A percentile compares a stretch with the other conserved stretches of the same genome.
Evolutionary conservation across 768 basidiomycete genomes (phyloP).

Genomic region (Pisolithus tinctorius): DNA sequence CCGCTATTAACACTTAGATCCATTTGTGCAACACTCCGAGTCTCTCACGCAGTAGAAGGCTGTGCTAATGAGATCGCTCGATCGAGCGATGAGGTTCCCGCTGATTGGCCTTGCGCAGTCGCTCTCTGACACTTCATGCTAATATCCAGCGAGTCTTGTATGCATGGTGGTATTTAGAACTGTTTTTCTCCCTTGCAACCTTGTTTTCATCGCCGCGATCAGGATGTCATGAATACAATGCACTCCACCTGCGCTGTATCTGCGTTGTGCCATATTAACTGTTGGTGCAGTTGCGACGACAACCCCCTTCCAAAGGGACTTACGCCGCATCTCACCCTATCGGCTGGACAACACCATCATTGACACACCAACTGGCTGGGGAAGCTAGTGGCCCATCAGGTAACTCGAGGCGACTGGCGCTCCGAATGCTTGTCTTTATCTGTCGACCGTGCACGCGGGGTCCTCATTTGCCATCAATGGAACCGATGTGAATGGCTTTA

Average conservation of each 20-base stretch:
- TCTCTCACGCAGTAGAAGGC: not conserved
- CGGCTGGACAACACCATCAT: not conserved
- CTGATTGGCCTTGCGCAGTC: not conserved
- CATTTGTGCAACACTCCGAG: not conserved
- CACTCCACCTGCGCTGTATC: not conserved
- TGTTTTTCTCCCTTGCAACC: no score
- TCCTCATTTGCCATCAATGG: not conserved
- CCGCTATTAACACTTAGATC: not conserved
- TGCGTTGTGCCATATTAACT: not conserved
- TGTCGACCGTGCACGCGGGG: not conserved
- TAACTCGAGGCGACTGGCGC: not conserved
- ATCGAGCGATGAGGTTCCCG: not conserved
- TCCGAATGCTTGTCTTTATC: not conserved
- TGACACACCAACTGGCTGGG: not conserved
- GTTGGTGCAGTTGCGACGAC: not conserved
- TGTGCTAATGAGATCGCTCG: not conserved
- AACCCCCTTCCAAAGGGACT: not conserved
- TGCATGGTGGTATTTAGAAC: not conserved
- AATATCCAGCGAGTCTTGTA: not conserved
- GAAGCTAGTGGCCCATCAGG: not conserved
- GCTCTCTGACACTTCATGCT: not conserved
- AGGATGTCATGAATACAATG: not conserved
- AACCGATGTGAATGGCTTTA: not conserved
- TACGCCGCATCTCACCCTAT: not conserved
- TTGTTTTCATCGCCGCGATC: no score